phyloP scores from a whole-genome alignment of 2,329 filamentous ascomycete genomes.

The Fusarium fujikuroi region DNA sequence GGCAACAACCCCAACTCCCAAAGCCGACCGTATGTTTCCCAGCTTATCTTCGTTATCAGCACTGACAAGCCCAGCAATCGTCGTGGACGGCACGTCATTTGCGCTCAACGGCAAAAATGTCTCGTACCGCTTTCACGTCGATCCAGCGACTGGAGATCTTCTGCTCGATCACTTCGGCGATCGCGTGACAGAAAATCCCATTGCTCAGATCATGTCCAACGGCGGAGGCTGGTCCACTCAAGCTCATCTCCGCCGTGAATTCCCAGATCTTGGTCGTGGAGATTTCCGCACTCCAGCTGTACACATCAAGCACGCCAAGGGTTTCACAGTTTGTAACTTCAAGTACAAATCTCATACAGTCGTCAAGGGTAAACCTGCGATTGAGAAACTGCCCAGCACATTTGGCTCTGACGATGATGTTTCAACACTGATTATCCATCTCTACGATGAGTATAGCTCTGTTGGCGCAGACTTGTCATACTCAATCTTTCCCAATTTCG shows the following conservation, averaged over 20 bases:
- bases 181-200: conserved; percentile 60
- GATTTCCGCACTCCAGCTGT: conserved; percentile 72
- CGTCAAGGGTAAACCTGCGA: conserved; percentile 63
- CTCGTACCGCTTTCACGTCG: conserved; percentile 73
- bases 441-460: conserved; percentile 68
- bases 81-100: conserved; percentile 65
- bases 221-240: conserved; percentile 63
- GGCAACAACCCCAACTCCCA: background rate
- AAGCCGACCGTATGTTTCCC: conserved; percentile 11
- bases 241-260: conserved; percentile 67
- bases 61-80: conserved; percentile 55
- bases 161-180: conserved; percentile 71
- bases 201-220: conserved; percentile 52
- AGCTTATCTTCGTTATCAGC: no score
- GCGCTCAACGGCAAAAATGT: conserved; percentile 65
- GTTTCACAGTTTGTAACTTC: conserved; percentile 68
- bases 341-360: conserved; percentile 68
- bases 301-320: conserved; percentile 67
- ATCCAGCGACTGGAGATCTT: conserved; percentile 65
- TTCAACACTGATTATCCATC: conserved; percentile 65
- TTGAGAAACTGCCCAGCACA: conserved; percentile 68
- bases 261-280: conserved; percentile 71
- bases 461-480: conserved; percentile 69
- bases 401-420: conserved; percentile 67
- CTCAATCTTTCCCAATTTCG: conserved; percentile 70